Base-by-base conservation (phyloP, 2,329 filamentous ascomycete genomes). In the Cercospora sp. region DNA sequence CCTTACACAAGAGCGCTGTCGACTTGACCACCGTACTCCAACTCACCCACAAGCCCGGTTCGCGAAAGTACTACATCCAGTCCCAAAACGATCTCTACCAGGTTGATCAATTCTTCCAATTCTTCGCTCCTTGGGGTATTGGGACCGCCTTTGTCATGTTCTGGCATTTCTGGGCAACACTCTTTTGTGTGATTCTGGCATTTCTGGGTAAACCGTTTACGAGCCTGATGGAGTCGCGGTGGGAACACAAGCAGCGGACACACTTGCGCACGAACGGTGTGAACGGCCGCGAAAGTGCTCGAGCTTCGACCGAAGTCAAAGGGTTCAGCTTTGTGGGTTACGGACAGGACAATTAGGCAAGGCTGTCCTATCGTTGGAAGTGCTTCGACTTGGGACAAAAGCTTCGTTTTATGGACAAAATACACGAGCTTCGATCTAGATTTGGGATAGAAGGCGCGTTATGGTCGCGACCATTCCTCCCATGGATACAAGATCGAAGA, bases 51-150 rank as follows among this genome's bases (percentile, higher is more conserved):
- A 66, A 62, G 16, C 64, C 69, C 23, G 23, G 64, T 26, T 58
- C 65, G 12, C 51, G 74, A 23, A 85, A 84, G 67, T 95, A 93
- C 80, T 91, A 89, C 76, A 94, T 97, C 70, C 79, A 83, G 6
- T 86, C 84, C 18, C 93, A 97, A 77, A 89, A 96, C 72, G 93
- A 97, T 76, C 80, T 94, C 7, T 97, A 97, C 75, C 91, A 94
- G 74, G 84, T 88, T 0, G 89, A 88, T 60, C 90, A 97, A 72
- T 90, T 89, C 70, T 82, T 94, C 69, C 89, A 90, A 73, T 95
- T 96, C 75, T 73, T 94, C 18, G 74, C 86, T 16, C 88, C 90
- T 9, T 86, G 83, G 10, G 84, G 86, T 0, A 75, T 86, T 26
- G 77, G 74, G 12, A 68, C 69, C 18, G 59, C 67, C 0, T 33